Evolutionary conservation across 129 eudicot genomes (phyloP).

Genomic region (Flaveria brownii): DNA sequence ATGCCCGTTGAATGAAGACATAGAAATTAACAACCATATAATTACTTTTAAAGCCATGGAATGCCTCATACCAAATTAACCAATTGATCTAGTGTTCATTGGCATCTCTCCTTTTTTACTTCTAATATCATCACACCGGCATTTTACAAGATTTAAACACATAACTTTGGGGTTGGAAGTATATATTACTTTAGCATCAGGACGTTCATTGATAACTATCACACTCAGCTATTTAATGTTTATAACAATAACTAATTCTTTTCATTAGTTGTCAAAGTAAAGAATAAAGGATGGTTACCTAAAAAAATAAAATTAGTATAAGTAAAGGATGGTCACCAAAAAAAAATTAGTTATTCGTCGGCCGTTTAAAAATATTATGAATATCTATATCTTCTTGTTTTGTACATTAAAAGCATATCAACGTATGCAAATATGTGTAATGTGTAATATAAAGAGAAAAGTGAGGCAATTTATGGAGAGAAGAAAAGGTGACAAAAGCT

Average conservation of each 20-base stretch:
- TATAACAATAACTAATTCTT: background rate
- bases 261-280: background rate
- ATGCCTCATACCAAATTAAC: too few relatives aligned
- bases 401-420: background rate
- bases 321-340: background rate
- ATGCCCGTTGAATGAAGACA: too few relatives aligned
- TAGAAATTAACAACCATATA: too few relatives aligned
- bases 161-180: too few relatives aligned
- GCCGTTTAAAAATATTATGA: background rate
- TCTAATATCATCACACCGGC: too few relatives aligned
- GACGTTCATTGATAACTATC: too few relatives aligned
- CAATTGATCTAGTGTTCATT: too few relatives aligned
- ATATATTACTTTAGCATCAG: too few relatives aligned
- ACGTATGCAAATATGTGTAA: background rate
- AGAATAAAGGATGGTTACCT: background rate
- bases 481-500: background rate
- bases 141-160: too few relatives aligned
- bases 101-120: too few relatives aligned
- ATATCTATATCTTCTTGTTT: background rate
- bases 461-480: background rate
- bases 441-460: background rate
- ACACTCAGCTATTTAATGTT: background rate
- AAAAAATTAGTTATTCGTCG: background rate
- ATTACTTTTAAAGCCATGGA: too few relatives aligned
- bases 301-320: background rate